Conservation (phyloP, 495 filamentous ascomycete genomes). For the Pyrenopolyporus hunteri region DNA sequence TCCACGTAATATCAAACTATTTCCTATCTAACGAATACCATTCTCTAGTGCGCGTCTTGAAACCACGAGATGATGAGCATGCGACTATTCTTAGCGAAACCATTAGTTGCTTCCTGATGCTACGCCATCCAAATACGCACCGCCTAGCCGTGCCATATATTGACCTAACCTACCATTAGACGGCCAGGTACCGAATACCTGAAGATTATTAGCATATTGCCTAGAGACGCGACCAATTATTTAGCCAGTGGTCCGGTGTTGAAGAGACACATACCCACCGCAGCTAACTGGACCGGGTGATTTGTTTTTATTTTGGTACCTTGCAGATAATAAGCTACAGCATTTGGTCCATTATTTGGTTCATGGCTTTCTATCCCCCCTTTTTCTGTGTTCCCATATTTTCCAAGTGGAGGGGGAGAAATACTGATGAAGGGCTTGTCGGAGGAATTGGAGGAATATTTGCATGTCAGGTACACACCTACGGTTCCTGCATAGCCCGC, state of each 20-base stretch:
- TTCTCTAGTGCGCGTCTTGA: conserved; percentile 22
- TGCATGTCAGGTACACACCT: conserved; percentile 20
- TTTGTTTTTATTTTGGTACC: conserved; percentile 22
- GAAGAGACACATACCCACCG: background rate
- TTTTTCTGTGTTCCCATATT: conserved; percentile 6
- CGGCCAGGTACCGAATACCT: conserved; percentile 15
- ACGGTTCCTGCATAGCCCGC: conserved; percentile 34
- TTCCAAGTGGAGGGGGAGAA: conserved; percentile 23
- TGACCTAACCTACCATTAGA: too few relatives aligned
- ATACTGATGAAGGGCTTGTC: conserved; percentile 12
- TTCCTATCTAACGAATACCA: background rate
- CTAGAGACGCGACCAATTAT: conserved; percentile 24
- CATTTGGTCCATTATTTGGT: background rate
- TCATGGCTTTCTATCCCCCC: conserved; percentile 5
- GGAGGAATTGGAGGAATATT: conserved; percentile 35
- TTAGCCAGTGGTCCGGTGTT: conserved; percentile 20
- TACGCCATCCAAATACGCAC: conserved; percentile 30
- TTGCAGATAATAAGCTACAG: conserved; percentile 21
- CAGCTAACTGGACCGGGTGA: conserved; percentile 21
- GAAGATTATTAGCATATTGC: too few relatives aligned
- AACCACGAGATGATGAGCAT: conserved; percentile 20
- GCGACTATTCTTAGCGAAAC: conserved; percentile 32
- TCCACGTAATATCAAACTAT: conserved; percentile 23
- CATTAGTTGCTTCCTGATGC: conserved; percentile 20
- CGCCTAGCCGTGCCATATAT: too few relatives aligned